Evolutionary conservation across 352 stramenopile species (phyloP), one percentile per base, ranked within the genome.

Genomic region (Globisporangium alternatum): DNA sequence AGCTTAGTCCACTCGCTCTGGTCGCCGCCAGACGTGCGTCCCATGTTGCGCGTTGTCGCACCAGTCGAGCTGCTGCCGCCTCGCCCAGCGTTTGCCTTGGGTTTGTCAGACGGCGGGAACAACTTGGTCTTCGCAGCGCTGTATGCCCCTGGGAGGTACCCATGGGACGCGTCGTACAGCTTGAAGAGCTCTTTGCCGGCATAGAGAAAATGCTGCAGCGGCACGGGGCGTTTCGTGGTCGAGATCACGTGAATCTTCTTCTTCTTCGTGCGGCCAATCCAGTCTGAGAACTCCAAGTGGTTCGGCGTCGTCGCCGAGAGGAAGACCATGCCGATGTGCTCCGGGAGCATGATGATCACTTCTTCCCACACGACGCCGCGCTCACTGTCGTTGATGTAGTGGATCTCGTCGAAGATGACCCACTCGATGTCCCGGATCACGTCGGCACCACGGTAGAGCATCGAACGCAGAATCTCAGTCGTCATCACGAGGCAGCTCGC

Each of bases 351-450:
- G 71, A 99, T 99, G 61, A 99, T 99, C 30, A 98, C 93, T 80
- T 98, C 93, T 73, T 98, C 93, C 94, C 96, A 99, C 57, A 99
- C 97, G 21, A 99, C 97, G 25, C 97, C 97, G 13, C 97, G 88
- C 70, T 99, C 97, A 37, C 83, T 93, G 77, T 99, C 97, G 80
- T 99, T 98, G 45, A 99, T 98, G 77, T 99, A 99, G 80, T 99
- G 97, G 66, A 98, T 96, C 71, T 98, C 92, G 74, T 98, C 95
- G 68, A 98, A 98, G 67, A 98, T 96, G 44, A 99, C 96, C 88
- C 93, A 99, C 75, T 99, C 97, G 66, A 99, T 98, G 70, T 99
- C 97, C 6, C 97, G 85, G 56, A 99, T 98, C 43, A 99, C 77
- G 65, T 99, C 96, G 19, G 97, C 90, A 37, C 97, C 97, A 28